Evolutionary conservation across 2,329 filamentous ascomycete species (phyloP), one percentile per base, ranked within the genome.

Genomic region (Cytospora schulzeri): DNA sequence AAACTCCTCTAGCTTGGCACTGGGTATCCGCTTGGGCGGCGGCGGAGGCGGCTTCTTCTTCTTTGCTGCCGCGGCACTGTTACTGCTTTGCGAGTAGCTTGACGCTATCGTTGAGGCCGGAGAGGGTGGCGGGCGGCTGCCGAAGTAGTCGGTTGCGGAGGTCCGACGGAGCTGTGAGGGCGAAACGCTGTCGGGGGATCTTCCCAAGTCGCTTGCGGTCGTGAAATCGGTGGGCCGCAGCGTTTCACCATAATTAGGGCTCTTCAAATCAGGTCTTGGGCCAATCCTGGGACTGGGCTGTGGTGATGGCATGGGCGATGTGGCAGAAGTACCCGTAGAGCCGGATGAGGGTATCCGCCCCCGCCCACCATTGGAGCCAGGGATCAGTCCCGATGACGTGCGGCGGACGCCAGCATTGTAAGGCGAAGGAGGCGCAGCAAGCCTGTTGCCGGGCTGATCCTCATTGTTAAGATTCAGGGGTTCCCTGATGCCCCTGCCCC

Each of bases 21-120:
- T 81, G 1, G 82, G 77, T 15, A 79, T 76, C 63, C 85, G 82
- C 76, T 90, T 89, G 2, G 85, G 81, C 22, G 85, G 84, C 0
- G 90, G 89, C 0, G 91, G 91, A 0, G 91, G 91, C 0, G 91
- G 90, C 1, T 88, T 88, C 76, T 90, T 91, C 79, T 94, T 94
- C 78, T 90, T 91, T 5, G 76, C 67, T 26, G 71, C 67, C 28
- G 71, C 68, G 24, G 71, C 71, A 60, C 69, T 73, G 41, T 53
- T 53, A 29, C 41, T 60, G 26, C 35, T 66, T 63, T 62, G 64
- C 5, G 75, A 75, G 0, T 69, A 54, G 17, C 62, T 73, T 17
- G 72, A 72, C 33, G 71, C 64, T 51, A 69, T 55, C 8, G 71
- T 72, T 14, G 74, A 71, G 29, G 72, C 67, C 17, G 73, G 63